A percentile compares a stretch with the other conserved stretches of the same genome.
These are phyloP conservation scores for Isoetes taiwanensis DNA, from an alignment of 75 land plant genomes.

Conservation along the genomic window DNA sequence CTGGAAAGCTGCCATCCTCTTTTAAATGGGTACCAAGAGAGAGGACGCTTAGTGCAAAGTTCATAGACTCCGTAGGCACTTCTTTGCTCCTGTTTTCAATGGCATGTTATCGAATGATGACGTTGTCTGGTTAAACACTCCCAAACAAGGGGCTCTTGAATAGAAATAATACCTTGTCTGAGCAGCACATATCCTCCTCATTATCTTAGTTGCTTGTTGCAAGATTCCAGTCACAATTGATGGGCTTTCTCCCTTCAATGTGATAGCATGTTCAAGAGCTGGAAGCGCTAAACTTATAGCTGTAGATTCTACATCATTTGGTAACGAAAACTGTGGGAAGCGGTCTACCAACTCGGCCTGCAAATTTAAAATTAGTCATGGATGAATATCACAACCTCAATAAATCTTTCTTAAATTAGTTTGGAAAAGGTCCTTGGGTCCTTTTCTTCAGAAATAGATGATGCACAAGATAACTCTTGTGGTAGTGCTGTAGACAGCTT, in stretches of 20 bases:
- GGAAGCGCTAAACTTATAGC: constrained; percentile 27
- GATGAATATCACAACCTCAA: neutral
- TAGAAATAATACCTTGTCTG: constrained; percentile 15
- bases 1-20: constrained; percentile 15
- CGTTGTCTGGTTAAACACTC: neutral
- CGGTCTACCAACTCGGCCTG: constrained; percentile 37
- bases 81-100: constrained; percentile 14
- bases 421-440: neutral
- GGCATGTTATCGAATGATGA: neutral
- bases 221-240: constrained; percentile 14
- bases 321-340: constrained; percentile 17
- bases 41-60: constrained; percentile 28
- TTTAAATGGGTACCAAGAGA: constrained; percentile 28
- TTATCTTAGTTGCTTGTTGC: constrained; percentile 15
- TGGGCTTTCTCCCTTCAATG: constrained; percentile 24
- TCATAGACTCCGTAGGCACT: constrained; percentile 18
- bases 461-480: neutral
- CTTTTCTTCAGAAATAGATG: neutral
- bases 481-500: neutral
- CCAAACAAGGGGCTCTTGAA: neutral
- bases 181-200: constrained; percentile 22
- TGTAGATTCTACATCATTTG: constrained; percentile 32
- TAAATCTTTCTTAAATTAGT: neutral
- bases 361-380: neutral
- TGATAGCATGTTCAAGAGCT: constrained; percentile 19